These are phyloP conservation scores for Ogataea angusta DNA, from an alignment of 805 yeast genomes.

Conservation along the genomic window DNA sequence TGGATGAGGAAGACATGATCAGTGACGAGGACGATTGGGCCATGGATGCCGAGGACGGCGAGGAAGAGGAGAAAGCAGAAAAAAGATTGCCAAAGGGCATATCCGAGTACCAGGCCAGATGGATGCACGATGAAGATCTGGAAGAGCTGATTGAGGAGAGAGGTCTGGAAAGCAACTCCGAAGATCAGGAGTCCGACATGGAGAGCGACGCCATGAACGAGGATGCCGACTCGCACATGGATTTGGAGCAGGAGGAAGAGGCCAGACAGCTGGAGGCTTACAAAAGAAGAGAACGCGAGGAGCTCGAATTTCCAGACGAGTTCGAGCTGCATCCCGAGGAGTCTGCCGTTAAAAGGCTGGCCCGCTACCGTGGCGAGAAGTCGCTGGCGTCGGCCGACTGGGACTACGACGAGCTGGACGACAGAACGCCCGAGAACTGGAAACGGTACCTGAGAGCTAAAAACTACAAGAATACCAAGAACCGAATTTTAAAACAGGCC, in stretches of 20 bases:
- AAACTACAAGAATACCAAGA: conserved; percentile 73
- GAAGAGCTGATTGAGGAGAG: conserved; percentile 39
- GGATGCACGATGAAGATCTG: conserved; percentile 64
- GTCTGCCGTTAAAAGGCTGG: conserved; percentile 70
- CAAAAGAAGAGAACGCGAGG: conserved; percentile 73
- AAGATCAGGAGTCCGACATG: conserved; percentile 30
- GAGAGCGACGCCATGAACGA: conserved; percentile 42
- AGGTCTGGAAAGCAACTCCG: conserved; percentile 40
- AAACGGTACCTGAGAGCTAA: conserved; percentile 66
- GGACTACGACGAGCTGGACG: conserved; percentile 83
- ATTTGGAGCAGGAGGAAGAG: conserved; percentile 78
- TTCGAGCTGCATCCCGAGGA: conserved; percentile 76
- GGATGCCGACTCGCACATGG: conserved; percentile 60
- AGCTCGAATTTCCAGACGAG: conserved; percentile 93
- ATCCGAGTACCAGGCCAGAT: conserved; percentile 72
- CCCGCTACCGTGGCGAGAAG: conserved; percentile 83
- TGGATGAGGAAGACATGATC: conserved; percentile 32
- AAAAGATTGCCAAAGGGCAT: conserved; percentile 63
- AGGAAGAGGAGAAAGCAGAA: conserved; percentile 26
- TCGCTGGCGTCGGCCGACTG: conserved; percentile 76
- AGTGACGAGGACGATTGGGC: conserved; percentile 36
- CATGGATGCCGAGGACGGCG: conserved; percentile 22
- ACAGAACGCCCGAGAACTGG: conserved; percentile 73
- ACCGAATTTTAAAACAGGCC: conserved; percentile 61
- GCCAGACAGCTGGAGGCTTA: conserved; percentile 68